Evolutionary conservation across 495 filamentous ascomycete species (phyloP).

Genomic region (Trichoderma virens): DNA sequence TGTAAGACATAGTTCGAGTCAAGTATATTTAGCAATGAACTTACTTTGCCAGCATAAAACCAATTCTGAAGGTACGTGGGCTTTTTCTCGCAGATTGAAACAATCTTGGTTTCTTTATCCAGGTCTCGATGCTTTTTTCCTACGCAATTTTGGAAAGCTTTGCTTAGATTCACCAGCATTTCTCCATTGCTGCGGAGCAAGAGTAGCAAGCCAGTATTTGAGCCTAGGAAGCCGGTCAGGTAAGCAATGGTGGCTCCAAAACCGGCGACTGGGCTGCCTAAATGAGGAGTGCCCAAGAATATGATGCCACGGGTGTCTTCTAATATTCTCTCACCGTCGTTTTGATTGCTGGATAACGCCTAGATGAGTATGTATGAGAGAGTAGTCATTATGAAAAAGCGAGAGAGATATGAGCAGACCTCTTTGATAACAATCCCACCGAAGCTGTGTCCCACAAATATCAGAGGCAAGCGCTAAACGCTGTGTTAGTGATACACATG

Average conservation of each 20-base stretch:
- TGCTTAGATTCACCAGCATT: slow-evolving; percentile 7
- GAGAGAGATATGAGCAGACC: background rate
- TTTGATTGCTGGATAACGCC: background rate
- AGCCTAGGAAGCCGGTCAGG: slow-evolving; percentile 13
- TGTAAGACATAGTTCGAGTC: background rate
- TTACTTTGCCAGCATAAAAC: slow-evolving; percentile 10
- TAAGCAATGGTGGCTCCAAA: slow-evolving; percentile 4
- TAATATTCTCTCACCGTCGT: background rate
- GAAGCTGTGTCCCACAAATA: slow-evolving; percentile 14
- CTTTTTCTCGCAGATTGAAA: slow-evolving; percentile 8
- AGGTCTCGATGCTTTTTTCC: background rate
- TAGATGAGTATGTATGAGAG: background rate
- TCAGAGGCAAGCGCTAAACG: slow-evolving; percentile 9
- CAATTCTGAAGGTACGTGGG: slow-evolving; percentile 10
- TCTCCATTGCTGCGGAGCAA: background rate
- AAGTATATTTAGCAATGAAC: background rate
- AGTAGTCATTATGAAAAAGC: no score
- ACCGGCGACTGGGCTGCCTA: slow-evolving; percentile 10
- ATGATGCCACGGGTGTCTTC: slow-evolving; percentile 11
- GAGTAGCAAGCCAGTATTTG: slow-evolving; percentile 10
- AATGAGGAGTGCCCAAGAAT: slow-evolving; percentile 14
- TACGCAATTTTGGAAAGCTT: slow-evolving; percentile 3
- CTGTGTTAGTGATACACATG: background rate
- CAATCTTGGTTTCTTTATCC: slow-evolving; percentile 1
- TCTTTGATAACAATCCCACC: slow-evolving; percentile 14